Evolutionary conservation across 805 yeast genomes (phyloP).

Genomic region (Komagataella kurtzmanii): DNA sequence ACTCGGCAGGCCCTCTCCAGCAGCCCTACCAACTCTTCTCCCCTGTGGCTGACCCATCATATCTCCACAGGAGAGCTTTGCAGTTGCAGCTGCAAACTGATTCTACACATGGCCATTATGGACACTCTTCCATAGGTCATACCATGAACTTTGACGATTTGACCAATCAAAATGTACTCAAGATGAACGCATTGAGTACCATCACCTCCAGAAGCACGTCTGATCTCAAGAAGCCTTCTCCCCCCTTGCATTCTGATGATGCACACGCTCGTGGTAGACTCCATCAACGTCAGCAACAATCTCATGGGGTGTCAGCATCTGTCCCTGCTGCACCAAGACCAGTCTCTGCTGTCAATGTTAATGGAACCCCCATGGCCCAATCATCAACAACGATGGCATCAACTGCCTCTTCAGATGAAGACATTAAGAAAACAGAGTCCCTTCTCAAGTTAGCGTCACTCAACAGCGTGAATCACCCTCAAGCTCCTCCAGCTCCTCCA

Average conservation of each 20-base stretch:
- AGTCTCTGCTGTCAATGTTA: neutral
- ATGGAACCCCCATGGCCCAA: neutral
- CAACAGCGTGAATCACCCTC: conserved; percentile 4
- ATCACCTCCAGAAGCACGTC: conserved; percentile 30
- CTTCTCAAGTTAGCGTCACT: conserved; percentile 1
- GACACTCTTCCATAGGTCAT: neutral
- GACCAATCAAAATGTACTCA: conserved; percentile 26
- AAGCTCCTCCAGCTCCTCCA: conserved; percentile 7
- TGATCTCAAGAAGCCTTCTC: neutral
- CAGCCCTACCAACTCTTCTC: conserved; percentile 10
- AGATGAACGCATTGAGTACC: conserved; percentile 55
- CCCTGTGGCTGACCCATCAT: conserved; percentile 13
- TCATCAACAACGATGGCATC: conserved; percentile 7
- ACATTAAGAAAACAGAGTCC: neutral
- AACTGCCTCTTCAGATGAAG: neutral
- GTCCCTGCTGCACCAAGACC: neutral
- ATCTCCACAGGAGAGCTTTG: conserved; percentile 9
- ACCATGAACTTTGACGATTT: conserved; percentile 7
- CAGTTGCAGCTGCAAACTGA: conserved; percentile 7
- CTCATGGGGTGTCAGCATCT: neutral
- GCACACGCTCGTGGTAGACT: neutral
- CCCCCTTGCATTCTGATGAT: neutral
- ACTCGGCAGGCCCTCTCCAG: conserved; percentile 4
- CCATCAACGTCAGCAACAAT: neutral
- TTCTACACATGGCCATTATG: neutral